Evolutionary conservation across 805 yeast species (phyloP), one percentile per base, ranked within the genome.

Genomic region (Blastobotrys chiropterorum): DNA sequence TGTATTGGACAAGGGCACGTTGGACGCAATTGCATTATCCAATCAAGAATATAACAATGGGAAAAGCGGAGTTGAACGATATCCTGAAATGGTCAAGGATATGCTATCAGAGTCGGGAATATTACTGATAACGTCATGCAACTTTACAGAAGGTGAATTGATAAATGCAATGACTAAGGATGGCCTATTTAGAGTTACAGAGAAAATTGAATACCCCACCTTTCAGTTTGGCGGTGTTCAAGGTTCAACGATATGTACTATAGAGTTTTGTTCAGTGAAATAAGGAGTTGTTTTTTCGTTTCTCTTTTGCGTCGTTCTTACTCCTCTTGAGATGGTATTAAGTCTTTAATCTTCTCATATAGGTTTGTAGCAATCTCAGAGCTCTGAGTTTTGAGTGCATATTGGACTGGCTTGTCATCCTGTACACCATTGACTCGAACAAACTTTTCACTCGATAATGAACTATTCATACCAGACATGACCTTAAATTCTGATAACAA

Each of bases 1-100:
- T 6, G 79, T 92, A 1, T 70, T 90, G 15, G 99, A 94, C 68
- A 94, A 94, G 66, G 99, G 99, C 6, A 94, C 99, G 0, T 70
- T 94, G 19, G 99, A 94, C 70, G 99, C 99, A 3, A 92, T 94
- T 55, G 97, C 97, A 0, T 74, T 94, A 44, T 87, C 88, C 65
- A 75, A 68, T 6, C 70, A 69, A 11, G 74, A 72, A 5, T 38
- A 48, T 14, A 38, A 46, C 17, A 16, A 38, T 6, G 15, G 16
- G 6, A 13, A 34, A 7, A 20, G 31, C n/a, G 47, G 47, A 21
- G 39, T 15, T 11, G 58, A 59, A 76, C 71, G 80, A 14, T 92
- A 94, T 61, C 81, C 90, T 0, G 56, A 59, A 0, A 82, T 79
- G 38, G 82, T 88, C 17, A 71, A 72, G 45, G 75, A 76, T 51